Base-by-base conservation (phyloP, 345 rosid species). In the Lagerstroemia speciosa region DNA sequence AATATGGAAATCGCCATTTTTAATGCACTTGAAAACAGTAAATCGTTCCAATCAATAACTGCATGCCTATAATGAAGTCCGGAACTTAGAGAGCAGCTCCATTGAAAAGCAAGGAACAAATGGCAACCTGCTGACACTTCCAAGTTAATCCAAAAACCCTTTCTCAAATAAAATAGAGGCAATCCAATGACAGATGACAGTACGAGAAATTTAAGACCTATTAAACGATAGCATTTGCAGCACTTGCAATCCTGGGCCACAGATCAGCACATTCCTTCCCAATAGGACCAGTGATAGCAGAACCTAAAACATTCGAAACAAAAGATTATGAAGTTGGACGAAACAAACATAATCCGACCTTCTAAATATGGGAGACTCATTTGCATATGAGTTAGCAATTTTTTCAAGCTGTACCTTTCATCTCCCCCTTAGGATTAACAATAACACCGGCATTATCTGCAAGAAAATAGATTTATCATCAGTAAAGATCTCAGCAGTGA, bases 201-300 rank as follows among this genome's bases (percentile, higher is more conserved):
- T n/a, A 2, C 27, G 14, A 26, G 15, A 58, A 14, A n/a, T n/a
- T n/a, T 32, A 57, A 2, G 10, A 16, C 6, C 29, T 27, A 2
- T 14, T 61, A 73, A 37, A 73, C 76, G 22, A 73, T 73, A 19
- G 76, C 76, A 7, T 73, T 73, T 11, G 76, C 76, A 22, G 76
- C 76, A 67, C 76, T 73, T 34, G 76, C 86, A 69, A 83, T 83
- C 71, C n/a, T n/a, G n/a, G n/a, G n/a, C n/a, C n/a, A n/a, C n/a
- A n/a, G n/a, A n/a, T n/a, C 94, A 64, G 94, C 94, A 38, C 94
- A 89, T 78, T 89, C 94, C 77, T 89, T 89, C 41, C 94, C 94
- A 30, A 89, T 89, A 9, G 94, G 94, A 53, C 94, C 94, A 17
- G 94, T 89, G 41, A 89, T 86, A 5, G 94, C 94, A 83, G 94